phyloP scores from a whole-genome alignment of 257 asterid genomes.

The Osmanthus fragrans region DNA sequence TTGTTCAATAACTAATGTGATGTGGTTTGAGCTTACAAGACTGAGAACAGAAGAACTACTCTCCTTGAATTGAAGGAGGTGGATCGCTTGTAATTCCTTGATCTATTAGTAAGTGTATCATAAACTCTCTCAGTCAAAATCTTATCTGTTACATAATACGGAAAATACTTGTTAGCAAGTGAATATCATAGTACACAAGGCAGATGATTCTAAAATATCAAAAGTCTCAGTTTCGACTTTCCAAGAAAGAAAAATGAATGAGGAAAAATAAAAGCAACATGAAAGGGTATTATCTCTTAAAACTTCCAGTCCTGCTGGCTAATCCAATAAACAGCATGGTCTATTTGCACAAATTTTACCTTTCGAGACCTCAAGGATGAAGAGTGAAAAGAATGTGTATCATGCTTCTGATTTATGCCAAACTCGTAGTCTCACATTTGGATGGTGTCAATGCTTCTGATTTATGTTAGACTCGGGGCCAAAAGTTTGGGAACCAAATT shows the following conservation, averaged over 20 bases:
- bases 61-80: conserved; percentile 90
- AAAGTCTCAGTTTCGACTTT: not conserved
- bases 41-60: conserved; percentile 81
- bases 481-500: not conserved
- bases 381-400: not conserved
- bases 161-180: conserved; percentile 21
- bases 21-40: conserved; percentile 65
- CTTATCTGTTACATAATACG: conserved; percentile 45
- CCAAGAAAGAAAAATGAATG: conserved; percentile 8
- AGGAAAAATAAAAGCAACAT: not conserved
- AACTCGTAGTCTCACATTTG: not conserved
- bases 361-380: not conserved
- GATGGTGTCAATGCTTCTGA: not conserved
- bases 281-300: not conserved
- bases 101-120: conserved; percentile 56
- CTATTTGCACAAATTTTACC: not conserved
- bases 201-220: conserved; percentile 9
- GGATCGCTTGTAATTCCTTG: conserved; percentile 87
- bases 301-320: not conserved
- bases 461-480: not conserved
- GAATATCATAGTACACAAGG: conserved; percentile 19
- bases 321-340: not conserved
- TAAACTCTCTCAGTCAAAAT: conserved; percentile 50
- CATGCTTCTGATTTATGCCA: not conserved
- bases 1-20: conserved; percentile 19